These are phyloP conservation scores for Cucurbitaria berberidis DNA, from an alignment of 2,329 filamentous ascomycete species.

Conservation along the genomic window DNA sequence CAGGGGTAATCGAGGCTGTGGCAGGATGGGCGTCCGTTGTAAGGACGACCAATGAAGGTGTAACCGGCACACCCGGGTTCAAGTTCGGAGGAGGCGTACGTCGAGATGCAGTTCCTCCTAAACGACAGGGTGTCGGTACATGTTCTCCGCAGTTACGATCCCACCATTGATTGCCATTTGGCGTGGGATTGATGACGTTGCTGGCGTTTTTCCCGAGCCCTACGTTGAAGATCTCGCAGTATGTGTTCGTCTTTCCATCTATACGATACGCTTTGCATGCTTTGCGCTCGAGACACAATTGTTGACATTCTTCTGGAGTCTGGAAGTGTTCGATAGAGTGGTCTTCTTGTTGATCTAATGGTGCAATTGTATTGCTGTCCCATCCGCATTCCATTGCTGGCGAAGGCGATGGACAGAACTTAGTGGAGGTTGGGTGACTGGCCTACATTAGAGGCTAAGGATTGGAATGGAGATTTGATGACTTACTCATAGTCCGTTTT, in stretches of 20 bases:
- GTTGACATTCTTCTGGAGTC: conserved; percentile 21
- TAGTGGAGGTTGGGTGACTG: conserved; percentile 25
- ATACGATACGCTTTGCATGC: conserved; percentile 20
- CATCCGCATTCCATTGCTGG: conserved; percentile 21
- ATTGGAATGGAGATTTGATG: no score
- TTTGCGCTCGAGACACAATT: conserved; percentile 18
- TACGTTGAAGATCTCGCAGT: conserved; percentile 18
- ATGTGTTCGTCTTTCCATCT: neutral
- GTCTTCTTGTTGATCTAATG: conserved; percentile 19
- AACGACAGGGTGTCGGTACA: conserved; percentile 2
- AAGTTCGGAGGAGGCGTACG: neutral
- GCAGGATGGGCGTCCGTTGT: no score
- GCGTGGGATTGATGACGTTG: conserved; percentile 2
- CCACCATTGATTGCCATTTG: conserved; percentile 20
- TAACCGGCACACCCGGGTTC: no score
- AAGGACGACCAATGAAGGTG: neutral
- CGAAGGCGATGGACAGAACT: conserved; percentile 18
- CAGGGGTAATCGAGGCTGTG: no score
- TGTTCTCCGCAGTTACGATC: conserved; percentile 19
- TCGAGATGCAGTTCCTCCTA: no score
- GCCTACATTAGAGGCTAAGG: neutral
- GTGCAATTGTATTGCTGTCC: conserved; percentile 19
- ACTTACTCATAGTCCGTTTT: conserved; percentile 17
- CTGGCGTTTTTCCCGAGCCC: conserved; percentile 17
- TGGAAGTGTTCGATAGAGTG: conserved; percentile 17